Base-by-base conservation (phyloP, 768 basidiomycete genomes). In the Serpula lacrymans region DNA sequence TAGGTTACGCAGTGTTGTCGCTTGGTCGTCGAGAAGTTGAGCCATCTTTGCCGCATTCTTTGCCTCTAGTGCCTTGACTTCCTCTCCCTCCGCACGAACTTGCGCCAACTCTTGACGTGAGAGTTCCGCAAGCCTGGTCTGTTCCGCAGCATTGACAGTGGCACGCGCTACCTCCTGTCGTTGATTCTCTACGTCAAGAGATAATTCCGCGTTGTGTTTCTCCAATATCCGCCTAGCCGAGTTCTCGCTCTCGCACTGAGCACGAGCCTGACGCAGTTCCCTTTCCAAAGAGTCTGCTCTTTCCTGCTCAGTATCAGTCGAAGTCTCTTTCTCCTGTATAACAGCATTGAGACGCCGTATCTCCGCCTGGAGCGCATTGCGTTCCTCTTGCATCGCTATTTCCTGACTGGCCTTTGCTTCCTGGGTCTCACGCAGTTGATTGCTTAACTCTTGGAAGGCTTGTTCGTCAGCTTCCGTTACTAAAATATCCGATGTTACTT, bases 381-480 rank as follows among this genome's bases (percentile, higher is more conserved):
- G 77, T 48, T 84, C 78, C 41, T 82, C 79, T 23, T 80, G 70
- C 46, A 82, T 72, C 7, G 59, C 50, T 3, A 70, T 63, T 50
- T 88, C 87, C 44, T 79, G 76, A 22, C 71, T 74, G 1, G 58
- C 51, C 42, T 78, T 80, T 13, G 73, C 69, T 41, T 82, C 77
- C 49, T 82, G 76, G 1, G 75, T 58, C 3, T 69, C 68, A 1
- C 72, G 78, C 12, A 93, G 73, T 47, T 86, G 82, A 42, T 84
- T 75, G 6, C 78, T 65, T 4, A 89, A 68, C 47, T 88, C 87
- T 41, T 81, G 77, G 52, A 84, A 83, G 16, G 79, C 80, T 45
- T 80, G 75, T 41, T 86, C 84, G 41, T 86, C 84, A n/a, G 76
- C 79, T 56, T 86, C 84, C 3, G 78, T 74, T 16, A 80, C 87